Base-by-base conservation (phyloP, 2,329 filamentous ascomycete genomes). In the Tolypocladium ovalisporum region DNA sequence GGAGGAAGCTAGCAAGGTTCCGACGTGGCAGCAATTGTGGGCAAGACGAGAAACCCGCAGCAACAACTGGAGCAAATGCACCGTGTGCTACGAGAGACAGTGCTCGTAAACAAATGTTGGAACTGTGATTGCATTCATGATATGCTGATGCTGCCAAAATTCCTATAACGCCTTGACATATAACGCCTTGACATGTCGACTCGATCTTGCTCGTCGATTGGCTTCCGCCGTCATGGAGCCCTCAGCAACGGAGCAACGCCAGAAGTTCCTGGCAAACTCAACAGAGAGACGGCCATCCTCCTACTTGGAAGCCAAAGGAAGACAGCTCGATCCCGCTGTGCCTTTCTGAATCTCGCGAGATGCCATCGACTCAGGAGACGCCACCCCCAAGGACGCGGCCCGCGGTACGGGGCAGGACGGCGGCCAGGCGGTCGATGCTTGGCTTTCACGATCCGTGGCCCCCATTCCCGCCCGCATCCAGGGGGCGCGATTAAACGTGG, bases 171-270 rank as follows among this genome's bases (percentile, higher is more conserved):
- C 47, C 9, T 34, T 4, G 7, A 7, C 13, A 13, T 8, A 2
- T 10, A 12, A 15, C 10, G 40, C 29, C 29, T 51, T 19, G 27
- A 51, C 10, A 3, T 15, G 1, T 34, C n/a, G 17, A 22, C 29
- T 51, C 13, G 67, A 74, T 83, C 61, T 63, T 79, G 17, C 76
- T 85, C 6, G 61, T 63, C 79, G 15, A 75, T 84, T 5, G 80
- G 79, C 9, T 66, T 82, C 32, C 79, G 84, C 66, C 81, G 83
- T 65, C 78, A 84, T 35, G 81, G 81, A 37, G 9, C 15, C n/a
- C 3, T 40, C 6, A 7, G 15, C 12, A 10, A 44, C 22, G 2
- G 15, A 13, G 22, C 40, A 44, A 44, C 40, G 2, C 37, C 37
- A 15, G 40, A 12, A 44, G 10, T 22, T 10, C 4, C 7, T 40